A percentile compares a stretch with the other conserved stretches of the same genome.
Evolutionary conservation across 2,329 filamentous ascomycete species (phyloP).

Genomic region (Aspergillus ustus): DNA sequence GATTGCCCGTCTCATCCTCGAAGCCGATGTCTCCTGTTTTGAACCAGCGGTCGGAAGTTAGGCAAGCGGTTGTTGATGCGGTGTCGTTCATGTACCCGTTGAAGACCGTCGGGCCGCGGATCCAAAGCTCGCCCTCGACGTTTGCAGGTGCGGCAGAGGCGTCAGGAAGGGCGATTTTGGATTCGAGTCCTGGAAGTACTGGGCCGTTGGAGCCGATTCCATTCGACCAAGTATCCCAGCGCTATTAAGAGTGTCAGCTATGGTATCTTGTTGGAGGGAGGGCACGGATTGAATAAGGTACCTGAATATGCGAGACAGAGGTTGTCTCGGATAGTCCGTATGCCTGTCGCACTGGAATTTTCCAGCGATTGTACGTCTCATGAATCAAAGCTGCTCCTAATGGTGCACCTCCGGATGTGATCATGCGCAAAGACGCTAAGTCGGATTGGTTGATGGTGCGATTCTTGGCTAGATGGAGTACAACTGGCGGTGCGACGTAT

Average conservation of each 20-base stretch:
- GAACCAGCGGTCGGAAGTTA: constrained; percentile 75
- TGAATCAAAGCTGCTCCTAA: constrained; percentile 23
- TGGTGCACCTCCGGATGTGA: constrained; percentile 27
- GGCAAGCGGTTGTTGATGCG: constrained; percentile 67
- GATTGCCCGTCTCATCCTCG: constrained; percentile 72
- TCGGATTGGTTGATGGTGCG: constrained; percentile 16
- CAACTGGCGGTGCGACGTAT: constrained; percentile 26
- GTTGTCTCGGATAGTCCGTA: constrained; percentile 28
- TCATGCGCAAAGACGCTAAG: constrained; percentile 24
- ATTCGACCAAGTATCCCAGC: constrained; percentile 23
- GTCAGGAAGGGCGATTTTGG: constrained; percentile 14
- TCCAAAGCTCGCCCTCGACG: constrained; percentile 47
- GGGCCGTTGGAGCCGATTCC: constrained; percentile 22
- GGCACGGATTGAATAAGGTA: background rate
- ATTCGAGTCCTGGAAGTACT: constrained; percentile 21
- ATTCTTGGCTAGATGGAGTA: constrained; percentile 24
- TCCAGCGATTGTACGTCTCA: constrained; percentile 16
- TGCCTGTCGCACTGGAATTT: constrained; percentile 23
- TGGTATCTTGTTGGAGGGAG: background rate
- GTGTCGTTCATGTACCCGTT: constrained; percentile 73
- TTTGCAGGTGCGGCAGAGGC: background rate
- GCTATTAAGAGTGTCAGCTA: constrained; percentile 1
- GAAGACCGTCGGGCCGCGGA: constrained; percentile 79
- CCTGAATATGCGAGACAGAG: constrained; percentile 23
- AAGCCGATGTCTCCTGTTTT: constrained; percentile 79